A percentile compares a stretch with the other conserved stretches of the same genome.
Evolutionary conservation across 768 basidiomycete genomes (phyloP).

Genomic region (Termitomyces sp.): DNA sequence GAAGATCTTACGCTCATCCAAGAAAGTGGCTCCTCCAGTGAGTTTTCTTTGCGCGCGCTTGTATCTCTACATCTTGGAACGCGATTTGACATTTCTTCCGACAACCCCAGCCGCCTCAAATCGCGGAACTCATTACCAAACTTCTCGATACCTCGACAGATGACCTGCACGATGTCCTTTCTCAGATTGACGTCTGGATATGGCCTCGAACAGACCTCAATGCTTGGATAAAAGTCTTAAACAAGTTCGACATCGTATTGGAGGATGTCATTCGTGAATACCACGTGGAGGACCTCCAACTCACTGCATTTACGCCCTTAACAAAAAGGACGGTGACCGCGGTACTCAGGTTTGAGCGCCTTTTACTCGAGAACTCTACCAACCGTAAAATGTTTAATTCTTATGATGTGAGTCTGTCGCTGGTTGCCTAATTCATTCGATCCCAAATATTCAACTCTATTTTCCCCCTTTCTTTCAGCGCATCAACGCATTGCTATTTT

Average conservation of each 20-base stretch:
- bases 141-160: slow-evolving; percentile 63
- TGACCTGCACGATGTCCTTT: slow-evolving; percentile 63
- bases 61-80: slow-evolving; percentile 10
- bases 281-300: slow-evolving; percentile 79
- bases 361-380: slow-evolving; percentile 95
- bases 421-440: slow-evolving; percentile 6
- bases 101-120: slow-evolving; percentile 61
- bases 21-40: slow-evolving; percentile 76
- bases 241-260: slow-evolving; percentile 90
- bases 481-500: slow-evolving; percentile 80
- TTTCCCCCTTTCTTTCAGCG: slow-evolving; percentile 46
- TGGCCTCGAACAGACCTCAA: slow-evolving; percentile 97
- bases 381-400: slow-evolving; percentile 95
- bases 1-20: slow-evolving; percentile 86
- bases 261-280: slow-evolving; percentile 81
- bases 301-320: slow-evolving; percentile 67
- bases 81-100: slow-evolving; percentile 13
- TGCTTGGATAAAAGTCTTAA: slow-evolving; percentile 92
- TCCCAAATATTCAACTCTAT: background rate
- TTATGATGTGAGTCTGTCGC: slow-evolving; percentile 79
- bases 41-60: slow-evolving; percentile 22
- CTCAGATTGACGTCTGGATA: slow-evolving; percentile 75
- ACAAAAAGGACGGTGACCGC: slow-evolving; percentile 73
- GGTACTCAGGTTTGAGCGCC: slow-evolving; percentile 82
- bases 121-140: slow-evolving; percentile 73